Evolutionary conservation across 805 yeast genomes (phyloP).

Genomic region (Metschnikowia chrysomelidarum): DNA sequence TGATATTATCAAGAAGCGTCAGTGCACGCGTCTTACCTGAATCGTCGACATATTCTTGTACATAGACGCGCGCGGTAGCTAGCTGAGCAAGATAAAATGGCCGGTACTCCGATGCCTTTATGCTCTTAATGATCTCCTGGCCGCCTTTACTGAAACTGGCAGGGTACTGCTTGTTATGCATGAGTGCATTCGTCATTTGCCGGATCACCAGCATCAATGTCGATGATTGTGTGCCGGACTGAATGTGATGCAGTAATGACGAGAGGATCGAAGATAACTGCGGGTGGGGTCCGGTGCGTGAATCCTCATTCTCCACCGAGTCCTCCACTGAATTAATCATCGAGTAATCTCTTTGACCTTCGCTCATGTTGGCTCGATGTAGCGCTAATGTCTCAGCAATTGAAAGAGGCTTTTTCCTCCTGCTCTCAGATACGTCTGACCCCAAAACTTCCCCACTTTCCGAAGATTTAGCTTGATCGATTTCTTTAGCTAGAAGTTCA

Average conservation of each 20-base stretch:
- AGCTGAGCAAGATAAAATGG: constrained; percentile 29
- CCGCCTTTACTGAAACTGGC: constrained; percentile 14
- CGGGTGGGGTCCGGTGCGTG: constrained; percentile 18
- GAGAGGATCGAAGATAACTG: constrained; percentile 35
- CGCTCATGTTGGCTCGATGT: constrained; percentile 46
- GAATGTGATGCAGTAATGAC: constrained; percentile 31
- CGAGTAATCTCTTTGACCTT: constrained; percentile 28
- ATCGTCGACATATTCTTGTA: constrained; percentile 19
- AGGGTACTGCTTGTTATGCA: constrained; percentile 15
- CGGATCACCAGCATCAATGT: constrained; percentile 37
- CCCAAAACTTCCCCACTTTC: no score
- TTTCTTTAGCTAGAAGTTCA: no score
- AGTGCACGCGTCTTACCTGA: constrained; percentile 22
- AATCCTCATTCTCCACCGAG: constrained; percentile 18
- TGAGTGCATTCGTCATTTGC: constrained; percentile 37
- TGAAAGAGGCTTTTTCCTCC: constrained; percentile 36
- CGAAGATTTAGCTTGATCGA: no score
- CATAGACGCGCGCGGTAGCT: constrained; percentile 29
- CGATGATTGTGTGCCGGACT: constrained; percentile 20
- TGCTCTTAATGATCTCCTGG: constrained; percentile 11
- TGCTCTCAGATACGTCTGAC: no score
- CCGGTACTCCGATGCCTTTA: constrained; percentile 23
- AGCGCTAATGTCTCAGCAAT: constrained; percentile 62
- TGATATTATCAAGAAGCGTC: constrained; percentile 24
- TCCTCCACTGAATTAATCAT: constrained; percentile 28